These are phyloP conservation scores for Echites panduratus DNA, from an alignment of 257 asterid species.

Conservation along the genomic window DNA sequence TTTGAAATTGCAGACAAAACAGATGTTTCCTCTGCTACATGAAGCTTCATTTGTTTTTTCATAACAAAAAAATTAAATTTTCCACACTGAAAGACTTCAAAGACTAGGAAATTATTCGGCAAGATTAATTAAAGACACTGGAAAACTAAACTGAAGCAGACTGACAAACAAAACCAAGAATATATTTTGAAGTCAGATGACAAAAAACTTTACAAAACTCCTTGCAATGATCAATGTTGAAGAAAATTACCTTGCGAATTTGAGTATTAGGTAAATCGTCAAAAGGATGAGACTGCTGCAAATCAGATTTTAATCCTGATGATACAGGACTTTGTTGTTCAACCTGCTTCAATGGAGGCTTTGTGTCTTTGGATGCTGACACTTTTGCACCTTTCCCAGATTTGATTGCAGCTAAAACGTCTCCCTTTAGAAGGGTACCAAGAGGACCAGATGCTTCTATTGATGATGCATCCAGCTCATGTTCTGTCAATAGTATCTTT, in stretches of 20 bases:
- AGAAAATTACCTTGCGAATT: conserved; percentile 74
- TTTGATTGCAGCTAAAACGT: conserved; percentile 83
- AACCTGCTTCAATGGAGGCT: conserved; percentile 34
- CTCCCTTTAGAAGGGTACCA: conserved; percentile 93
- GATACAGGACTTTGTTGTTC: conserved; percentile 39
- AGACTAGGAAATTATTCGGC: neutral
- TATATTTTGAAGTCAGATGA: neutral
- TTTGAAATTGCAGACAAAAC: neutral
- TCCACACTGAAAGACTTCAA: neutral
- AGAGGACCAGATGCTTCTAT: conserved; percentile 91
- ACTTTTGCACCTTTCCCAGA: conserved; percentile 62
- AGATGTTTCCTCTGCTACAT: neutral
- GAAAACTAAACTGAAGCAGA: neutral
- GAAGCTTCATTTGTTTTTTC: neutral
- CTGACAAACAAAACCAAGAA: neutral
- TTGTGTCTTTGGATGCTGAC: conserved; percentile 39
- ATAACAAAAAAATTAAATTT: too few relatives aligned
- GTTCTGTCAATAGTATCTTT: conserved; percentile 66
- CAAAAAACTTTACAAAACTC: neutral
- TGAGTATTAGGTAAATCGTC: conserved; percentile 88
- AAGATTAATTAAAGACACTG: neutral
- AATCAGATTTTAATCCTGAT: conserved; percentile 40
- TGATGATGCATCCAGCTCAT: conserved; percentile 75
- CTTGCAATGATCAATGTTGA: conserved; percentile 9
- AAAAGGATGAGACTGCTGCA: conserved; percentile 49